Conservation (phyloP, 805 yeast genomes). For the Candida oleophila region DNA sequence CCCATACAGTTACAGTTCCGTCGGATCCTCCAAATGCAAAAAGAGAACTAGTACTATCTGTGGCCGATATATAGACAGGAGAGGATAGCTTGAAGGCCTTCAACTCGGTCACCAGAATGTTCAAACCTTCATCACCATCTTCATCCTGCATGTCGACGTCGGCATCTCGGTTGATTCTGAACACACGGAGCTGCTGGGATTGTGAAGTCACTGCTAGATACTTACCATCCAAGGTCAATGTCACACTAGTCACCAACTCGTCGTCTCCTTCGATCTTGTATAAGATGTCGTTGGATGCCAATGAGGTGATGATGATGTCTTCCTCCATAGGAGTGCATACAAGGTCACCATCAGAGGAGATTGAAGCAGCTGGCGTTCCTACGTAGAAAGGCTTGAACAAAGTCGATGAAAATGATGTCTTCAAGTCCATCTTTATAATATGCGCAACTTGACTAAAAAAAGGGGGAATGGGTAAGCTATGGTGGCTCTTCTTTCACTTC, state of each 20-base stretch:
- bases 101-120: slow-evolving; percentile 20
- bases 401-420: slow-evolving; percentile 41
- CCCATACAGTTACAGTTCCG: slow-evolving; percentile 90
- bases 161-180: slow-evolving; percentile 27
- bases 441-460: too few species aligned
- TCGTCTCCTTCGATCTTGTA: slow-evolving; percentile 82
- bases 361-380: slow-evolving; percentile 76
- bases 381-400: slow-evolving; percentile 81
- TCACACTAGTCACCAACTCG: slow-evolving; percentile 70
- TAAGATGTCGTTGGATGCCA: slow-evolving; percentile 54
- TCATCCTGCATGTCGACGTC: slow-evolving; percentile 5
- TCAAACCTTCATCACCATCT: slow-evolving; percentile 13
- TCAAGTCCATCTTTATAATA: slow-evolving; percentile 14
- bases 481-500: too few species aligned
- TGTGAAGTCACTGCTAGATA: slow-evolving; percentile 74
- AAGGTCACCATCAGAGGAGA: slow-evolving; percentile 58
- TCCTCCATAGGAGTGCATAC: slow-evolving; percentile 82
- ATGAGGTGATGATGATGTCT: slow-evolving; percentile 68
- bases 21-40: slow-evolving; percentile 95
- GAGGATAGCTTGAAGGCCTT: slow-evolving; percentile 65
- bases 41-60: slow-evolving; percentile 78
- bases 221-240: slow-evolving; percentile 72
- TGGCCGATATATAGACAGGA: slow-evolving; percentile 76
- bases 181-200: slow-evolving; percentile 76
- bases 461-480: too few species aligned